These are phyloP conservation scores for Taphrina populina DNA, from an alignment of 1,139 yeast species.

Conservation along the genomic window DNA sequence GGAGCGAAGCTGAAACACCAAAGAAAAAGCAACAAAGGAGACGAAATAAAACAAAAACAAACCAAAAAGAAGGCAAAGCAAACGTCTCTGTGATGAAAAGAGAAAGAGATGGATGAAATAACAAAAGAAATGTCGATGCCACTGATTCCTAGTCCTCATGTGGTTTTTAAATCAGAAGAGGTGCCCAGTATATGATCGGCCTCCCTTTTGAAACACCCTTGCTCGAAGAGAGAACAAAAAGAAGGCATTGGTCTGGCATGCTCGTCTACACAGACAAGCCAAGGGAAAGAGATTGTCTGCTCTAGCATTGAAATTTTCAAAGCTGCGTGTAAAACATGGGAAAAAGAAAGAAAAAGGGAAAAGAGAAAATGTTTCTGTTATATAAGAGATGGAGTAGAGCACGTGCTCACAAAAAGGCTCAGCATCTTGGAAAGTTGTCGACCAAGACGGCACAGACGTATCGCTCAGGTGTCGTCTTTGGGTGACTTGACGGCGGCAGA, in stretches of 20 bases:
- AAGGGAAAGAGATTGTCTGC: constrained; percentile 4
- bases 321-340: constrained; percentile 30
- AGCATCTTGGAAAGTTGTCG: neutral
- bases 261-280: constrained; percentile 24
- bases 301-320: constrained; percentile 18
- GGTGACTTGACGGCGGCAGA: neutral
- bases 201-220: too few relatives aligned
- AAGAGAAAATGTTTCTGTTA: neutral
- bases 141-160: constrained; percentile 22
- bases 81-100: too few relatives aligned
- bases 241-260: too few relatives aligned
- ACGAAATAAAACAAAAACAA: too few relatives aligned
- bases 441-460: constrained; percentile 23
- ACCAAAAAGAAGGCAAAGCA: too few relatives aligned
- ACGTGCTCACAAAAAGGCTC: neutral
- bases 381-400: neutral
- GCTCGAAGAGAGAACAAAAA: too few relatives aligned
- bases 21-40: too few relatives aligned
- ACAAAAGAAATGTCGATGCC: constrained; percentile 6
- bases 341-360: neutral
- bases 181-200: constrained; percentile 24
- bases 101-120: too few relatives aligned
- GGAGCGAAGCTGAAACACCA: too few relatives aligned
- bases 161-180: constrained; percentile 11
- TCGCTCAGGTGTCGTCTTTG: constrained; percentile 4